Conservation (phyloP, 768 basidiomycete species). For the Tricholoma furcatifolium region DNA sequence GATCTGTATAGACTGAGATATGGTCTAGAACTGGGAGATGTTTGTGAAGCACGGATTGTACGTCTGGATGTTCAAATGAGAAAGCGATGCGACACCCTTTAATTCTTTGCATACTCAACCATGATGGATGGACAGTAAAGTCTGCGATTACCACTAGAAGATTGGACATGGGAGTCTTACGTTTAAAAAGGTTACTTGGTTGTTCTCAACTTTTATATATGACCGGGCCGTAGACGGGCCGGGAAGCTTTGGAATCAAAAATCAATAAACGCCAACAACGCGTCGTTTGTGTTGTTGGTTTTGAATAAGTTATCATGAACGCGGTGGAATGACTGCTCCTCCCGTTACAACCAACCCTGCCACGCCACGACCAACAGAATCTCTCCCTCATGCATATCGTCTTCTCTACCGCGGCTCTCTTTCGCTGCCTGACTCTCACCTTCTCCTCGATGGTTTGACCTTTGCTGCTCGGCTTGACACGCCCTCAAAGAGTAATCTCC, state of each 20-base stretch:
- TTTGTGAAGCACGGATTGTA: constrained; percentile 4
- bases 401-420: constrained; percentile 76
- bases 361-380: constrained; percentile 16
- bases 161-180: constrained; percentile 10
- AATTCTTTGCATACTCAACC: constrained; percentile 6
- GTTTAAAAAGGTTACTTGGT: background rate
- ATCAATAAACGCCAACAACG: constrained; percentile 17
- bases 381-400: constrained; percentile 35
- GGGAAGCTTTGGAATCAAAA: background rate
- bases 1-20: constrained; percentile 5
- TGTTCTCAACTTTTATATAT: no score
- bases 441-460: constrained; percentile 71
- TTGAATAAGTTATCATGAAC: constrained; percentile 39
- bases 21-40: constrained; percentile 3
- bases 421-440: constrained; percentile 69
- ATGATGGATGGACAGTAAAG: background rate
- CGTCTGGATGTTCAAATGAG: background rate
- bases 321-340: constrained; percentile 15
- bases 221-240: background rate
- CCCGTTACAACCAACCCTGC: constrained; percentile 17
- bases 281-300: constrained; percentile 12
- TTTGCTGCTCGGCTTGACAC: constrained; percentile 55
- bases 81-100: background rate
- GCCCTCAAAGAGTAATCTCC: constrained; percentile 38
- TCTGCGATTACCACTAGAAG: constrained; percentile 11